Evolutionary conservation across 1,139 yeast genomes (phyloP).

Genomic region (Taphrina confusa): DNA sequence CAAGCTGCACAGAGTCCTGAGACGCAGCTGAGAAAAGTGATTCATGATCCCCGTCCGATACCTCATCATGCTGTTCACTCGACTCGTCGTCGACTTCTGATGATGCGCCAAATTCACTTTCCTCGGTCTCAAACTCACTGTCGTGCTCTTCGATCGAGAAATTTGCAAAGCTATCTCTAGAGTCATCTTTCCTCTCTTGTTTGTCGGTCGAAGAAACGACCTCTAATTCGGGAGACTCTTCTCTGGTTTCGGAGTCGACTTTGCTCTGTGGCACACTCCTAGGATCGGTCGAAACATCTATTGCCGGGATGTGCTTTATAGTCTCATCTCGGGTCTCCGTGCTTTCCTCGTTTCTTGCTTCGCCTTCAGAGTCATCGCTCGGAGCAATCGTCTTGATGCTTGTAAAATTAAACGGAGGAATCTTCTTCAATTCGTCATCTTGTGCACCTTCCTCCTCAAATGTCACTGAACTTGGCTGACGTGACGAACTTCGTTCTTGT

Average conservation of each 20-base stretch:
- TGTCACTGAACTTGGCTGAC: too few species aligned
- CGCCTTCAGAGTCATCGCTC: not conserved
- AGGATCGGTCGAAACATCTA: constrained; percentile 4
- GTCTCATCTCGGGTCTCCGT: not conserved
- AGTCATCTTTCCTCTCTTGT: not conserved
- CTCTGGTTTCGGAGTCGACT: not conserved
- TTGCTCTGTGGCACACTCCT: not conserved
- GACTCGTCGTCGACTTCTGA: not conserved
- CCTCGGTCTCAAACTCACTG: constrained; percentile 3
- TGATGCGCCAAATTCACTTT: too few species aligned
- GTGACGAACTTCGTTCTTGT: too few species aligned
- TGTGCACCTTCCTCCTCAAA: too few species aligned
- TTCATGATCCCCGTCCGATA: not conserved
- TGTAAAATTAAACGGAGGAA: not conserved
- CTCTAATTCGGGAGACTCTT: not conserved
- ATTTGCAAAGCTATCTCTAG: not conserved
- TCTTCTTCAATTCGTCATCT: not conserved
- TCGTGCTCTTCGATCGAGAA: constrained; percentile 1
- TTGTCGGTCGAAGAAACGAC: not conserved
- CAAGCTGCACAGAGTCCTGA: not conserved
- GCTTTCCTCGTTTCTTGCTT: not conserved
- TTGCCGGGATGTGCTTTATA: constrained; percentile 11
- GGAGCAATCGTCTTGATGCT: not conserved
- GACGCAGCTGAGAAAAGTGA: too few species aligned
- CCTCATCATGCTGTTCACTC: not conserved